Evolutionary conservation across 352 stramenopile species (phyloP), one percentile per base, ranked within the genome.

Genomic region (Pythium periplocum): DNA sequence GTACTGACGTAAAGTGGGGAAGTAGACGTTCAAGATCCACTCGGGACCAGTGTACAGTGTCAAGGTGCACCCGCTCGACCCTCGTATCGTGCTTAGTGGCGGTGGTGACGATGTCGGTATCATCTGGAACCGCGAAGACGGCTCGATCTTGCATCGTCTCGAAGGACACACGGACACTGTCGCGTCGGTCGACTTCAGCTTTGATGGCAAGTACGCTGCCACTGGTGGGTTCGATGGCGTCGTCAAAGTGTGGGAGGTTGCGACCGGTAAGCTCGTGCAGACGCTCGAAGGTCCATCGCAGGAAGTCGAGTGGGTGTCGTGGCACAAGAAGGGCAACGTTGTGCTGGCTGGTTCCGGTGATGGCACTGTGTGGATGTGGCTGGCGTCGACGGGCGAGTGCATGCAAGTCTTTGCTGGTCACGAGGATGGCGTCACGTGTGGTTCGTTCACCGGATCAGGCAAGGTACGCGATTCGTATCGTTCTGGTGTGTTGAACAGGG

Each of bases 321-420:
- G 88, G 88, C 88, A 97, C 66, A 83, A 92, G 65, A 95, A 94
- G 67, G 85, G 87, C 48, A 91, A 96, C 57, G 86, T 97, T 31
- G 64, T 97, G 45, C 69, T 96, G 42, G 88, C 87, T 37, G 88
- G 88, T 30, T 96, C 87, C 11, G 84, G 83, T 17, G 88, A 97
- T 54, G 78, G 78, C 17, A 96, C 88, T 0, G 68, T 91, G n/a
- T 97, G 88, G 88, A 93, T 97, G 83, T 97, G 88, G 88, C 73
- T 98, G 32, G 83, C 94, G 26, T 92, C 87, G 9, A 96, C 92
- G n/a, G 93, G 95, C 47, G 84, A 97, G 55, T 99, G 96, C 83
- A 96, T 99, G 74, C 78, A 98, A 64, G 96, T 99, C 30, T 98
- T 99, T 79, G 94, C 96, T 10, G 96, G 96, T 45, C 96, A 99